Evolutionary conservation across 2,329 filamentous ascomycete species (phyloP), one percentile per base, ranked within the genome.

Genomic region (Zasmidium angulare): DNA sequence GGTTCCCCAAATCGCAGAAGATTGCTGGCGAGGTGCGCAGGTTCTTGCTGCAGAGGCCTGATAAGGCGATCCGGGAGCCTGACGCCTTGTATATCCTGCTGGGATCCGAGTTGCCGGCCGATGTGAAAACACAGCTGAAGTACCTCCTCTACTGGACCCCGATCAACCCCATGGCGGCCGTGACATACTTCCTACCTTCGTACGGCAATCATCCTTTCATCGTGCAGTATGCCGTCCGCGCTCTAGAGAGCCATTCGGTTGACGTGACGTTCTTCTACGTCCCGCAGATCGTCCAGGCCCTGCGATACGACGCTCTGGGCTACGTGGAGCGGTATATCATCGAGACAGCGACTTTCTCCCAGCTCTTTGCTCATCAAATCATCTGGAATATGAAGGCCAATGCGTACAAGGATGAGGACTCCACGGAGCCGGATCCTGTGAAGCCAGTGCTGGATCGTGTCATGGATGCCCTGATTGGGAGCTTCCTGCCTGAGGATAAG

Each of bases 341-440:
- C 17, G 95, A 99, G 77, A 97, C 96, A 0, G 95, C 93, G 1
- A 93, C 96, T 69, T 93, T 96, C 71, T 98, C 95, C n/a, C 95
- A 98, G 75, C 79, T 98, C 9, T 99, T 99, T 75, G 93, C 96
- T 1, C 96, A 99, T 74, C 95, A 99, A 71, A 98, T 99, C 66
- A 99, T 99, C 72, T 99, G 96, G 95, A 99, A 99, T 74, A 99
- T 99, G 89, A 99, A 98, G 75, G 95, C 95, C 29, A 99, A 99
- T 74, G 90, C 93, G 1, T 99, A 90, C 82, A 99, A 97, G 75
- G 96, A 99, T 66, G 93, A 99, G 69, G 91, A 97, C 66, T 93
- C 89, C 14, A 86, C 89, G 68, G 85, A 96, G 83, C 93, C 95
- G 20, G 95, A 99, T 75, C 85, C 87, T 2, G 89, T 97, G 71